Percentiles rank a stretch among this genome's conserved stretches.
Conservation (phyloP, 2,329 filamentous ascomycete genomes). For the Talaromyces sp. region DNA sequence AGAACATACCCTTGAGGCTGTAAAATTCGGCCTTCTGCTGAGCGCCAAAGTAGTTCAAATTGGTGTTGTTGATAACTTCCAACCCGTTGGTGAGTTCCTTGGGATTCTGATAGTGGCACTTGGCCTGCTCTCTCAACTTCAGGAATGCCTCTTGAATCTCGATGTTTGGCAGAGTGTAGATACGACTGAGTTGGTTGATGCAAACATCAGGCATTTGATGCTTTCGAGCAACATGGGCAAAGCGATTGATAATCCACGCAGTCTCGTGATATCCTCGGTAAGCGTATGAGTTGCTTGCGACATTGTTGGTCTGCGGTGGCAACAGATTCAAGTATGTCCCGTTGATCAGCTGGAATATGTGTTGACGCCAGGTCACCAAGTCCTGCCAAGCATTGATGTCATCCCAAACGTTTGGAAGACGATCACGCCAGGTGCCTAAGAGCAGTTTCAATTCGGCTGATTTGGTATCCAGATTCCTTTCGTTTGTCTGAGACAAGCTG, state of each 20-base stretch:
- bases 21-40: constrained; percentile 99
- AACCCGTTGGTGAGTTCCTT: constrained; percentile 87
- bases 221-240: constrained; percentile 95
- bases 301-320: constrained; percentile 72
- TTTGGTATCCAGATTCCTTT: constrained; percentile 83
- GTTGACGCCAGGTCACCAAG: constrained; percentile 97
- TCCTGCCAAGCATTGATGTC: constrained; percentile 99
- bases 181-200: constrained; percentile 92
- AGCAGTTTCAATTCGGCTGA: constrained; percentile 93
- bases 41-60: constrained; percentile 94
- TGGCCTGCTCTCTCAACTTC: constrained; percentile 96
- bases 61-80: constrained; percentile 99
- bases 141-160: constrained; percentile 99
- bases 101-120: constrained; percentile 96
- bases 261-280: constrained; percentile 98
- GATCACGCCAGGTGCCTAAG: constrained; percentile 90
- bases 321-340: constrained; percentile 82
- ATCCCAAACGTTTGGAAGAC: constrained; percentile 96
- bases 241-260: constrained; percentile 99
- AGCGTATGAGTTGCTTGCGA: constrained; percentile 86
- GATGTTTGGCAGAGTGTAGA: constrained; percentile 98
- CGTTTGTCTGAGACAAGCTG: constrained; percentile 79
- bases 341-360: constrained; percentile 98
- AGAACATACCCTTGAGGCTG: constrained; percentile 98
- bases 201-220: constrained; percentile 96